Conservation (phyloP, 2,329 filamentous ascomycete genomes). For the Trichoderma endophyticum region DNA sequence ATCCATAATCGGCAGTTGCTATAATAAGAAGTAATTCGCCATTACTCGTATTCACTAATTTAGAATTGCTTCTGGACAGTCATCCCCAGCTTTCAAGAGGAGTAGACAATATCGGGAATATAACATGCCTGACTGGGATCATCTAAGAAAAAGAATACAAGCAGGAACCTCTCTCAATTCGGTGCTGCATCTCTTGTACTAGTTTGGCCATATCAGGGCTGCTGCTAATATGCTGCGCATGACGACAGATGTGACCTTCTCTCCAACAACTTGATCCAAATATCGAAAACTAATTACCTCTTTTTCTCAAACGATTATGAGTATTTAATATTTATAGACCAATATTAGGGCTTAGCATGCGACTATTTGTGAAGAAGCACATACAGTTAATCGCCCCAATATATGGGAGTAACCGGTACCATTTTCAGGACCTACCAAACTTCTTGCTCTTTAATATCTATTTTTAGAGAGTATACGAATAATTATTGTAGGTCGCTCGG, state of each 20-base stretch:
- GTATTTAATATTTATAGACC: not conserved
- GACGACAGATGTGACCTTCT: not conserved
- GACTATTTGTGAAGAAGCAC: not conserved
- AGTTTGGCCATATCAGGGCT: not conserved
- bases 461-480: not conserved
- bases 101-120: not conserved
- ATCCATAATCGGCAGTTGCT: not conserved
- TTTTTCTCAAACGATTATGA: not conserved
- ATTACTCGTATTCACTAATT: not conserved
- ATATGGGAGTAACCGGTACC: not conserved
- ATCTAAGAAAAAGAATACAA: not conserved
- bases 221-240: not conserved
- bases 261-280: not conserved
- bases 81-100: not conserved
- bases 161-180: not conserved
- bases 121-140: not conserved
- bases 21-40: not conserved
- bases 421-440: not conserved
- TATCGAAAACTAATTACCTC: not conserved
- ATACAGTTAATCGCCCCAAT: not conserved
- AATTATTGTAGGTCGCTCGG: not conserved
- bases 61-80: not conserved
- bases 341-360: not conserved
- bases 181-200: not conserved
- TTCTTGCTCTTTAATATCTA: not conserved